Conservation (phyloP, 306 rosid species). For the Aeschynomene evenia region DNA sequence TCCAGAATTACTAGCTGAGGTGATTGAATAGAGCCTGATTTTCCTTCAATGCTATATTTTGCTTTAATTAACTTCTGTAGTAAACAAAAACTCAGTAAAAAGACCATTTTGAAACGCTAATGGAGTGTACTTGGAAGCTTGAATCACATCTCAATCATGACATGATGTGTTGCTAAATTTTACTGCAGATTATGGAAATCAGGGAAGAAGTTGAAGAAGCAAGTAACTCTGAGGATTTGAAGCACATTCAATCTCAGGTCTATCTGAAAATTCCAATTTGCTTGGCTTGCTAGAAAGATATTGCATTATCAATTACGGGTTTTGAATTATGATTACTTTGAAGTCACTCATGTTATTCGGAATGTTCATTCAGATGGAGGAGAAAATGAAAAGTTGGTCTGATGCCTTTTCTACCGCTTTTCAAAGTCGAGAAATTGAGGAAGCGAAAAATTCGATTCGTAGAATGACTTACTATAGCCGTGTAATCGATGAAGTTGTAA, state of each 20-base stretch:
- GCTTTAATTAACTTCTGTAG: neutral
- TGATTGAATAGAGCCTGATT: constrained; percentile 34
- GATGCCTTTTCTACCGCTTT: constrained; percentile 55
- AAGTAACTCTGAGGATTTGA: constrained; percentile 54
- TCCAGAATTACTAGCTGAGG: constrained; percentile 74
- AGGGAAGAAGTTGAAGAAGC: constrained; percentile 96
- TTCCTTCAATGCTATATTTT: neutral
- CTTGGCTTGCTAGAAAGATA: constrained; percentile 17
- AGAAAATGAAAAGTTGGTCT: constrained; percentile 71
- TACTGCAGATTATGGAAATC: constrained; percentile 84
- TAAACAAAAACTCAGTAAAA: neutral
- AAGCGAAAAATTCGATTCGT: constrained; percentile 61
- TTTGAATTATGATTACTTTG: constrained; percentile 22
- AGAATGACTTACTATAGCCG: constrained; percentile 87
- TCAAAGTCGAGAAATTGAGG: constrained; percentile 49
- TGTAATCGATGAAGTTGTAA: constrained; percentile 69
- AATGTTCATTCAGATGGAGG: constrained; percentile 66
- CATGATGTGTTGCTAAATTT: constrained; percentile 1
- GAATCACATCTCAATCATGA: neutral
- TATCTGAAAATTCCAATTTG: constrained; percentile 9
- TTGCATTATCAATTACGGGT: neutral
- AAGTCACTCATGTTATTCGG: constrained; percentile 10
- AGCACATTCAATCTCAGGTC: constrained; percentile 70
- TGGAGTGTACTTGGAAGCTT: constrained; percentile 21
- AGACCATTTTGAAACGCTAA: neutral